phyloP scores from a whole-genome alignment of 1,284 basidiomycete species.

The Austropuccinia psidii region DNA sequence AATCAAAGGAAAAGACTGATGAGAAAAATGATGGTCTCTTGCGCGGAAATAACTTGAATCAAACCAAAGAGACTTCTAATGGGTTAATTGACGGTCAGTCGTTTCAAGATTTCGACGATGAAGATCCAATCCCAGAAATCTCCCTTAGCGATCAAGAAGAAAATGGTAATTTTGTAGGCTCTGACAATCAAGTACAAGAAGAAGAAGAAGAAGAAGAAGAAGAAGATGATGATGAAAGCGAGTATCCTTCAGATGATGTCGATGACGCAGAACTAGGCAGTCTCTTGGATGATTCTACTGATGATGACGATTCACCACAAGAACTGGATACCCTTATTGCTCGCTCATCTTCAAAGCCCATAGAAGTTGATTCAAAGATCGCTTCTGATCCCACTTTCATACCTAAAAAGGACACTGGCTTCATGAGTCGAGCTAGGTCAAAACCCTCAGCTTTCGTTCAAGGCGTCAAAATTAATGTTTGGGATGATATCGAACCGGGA shows the following conservation, averaged over 20 bases:
- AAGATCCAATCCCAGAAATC: too few species aligned
- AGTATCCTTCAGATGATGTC: slow-evolving; percentile 15
- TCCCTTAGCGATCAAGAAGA: too few species aligned
- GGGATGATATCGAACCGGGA: slow-evolving; percentile 80
- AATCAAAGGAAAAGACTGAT: too few species aligned
- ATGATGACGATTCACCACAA: slow-evolving; percentile 1
- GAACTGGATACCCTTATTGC: slow-evolving; percentile 39
- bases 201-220: slow-evolving; percentile 20
- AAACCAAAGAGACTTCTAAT: too few species aligned
- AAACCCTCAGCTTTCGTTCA: slow-evolving; percentile 67
- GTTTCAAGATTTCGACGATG: too few species aligned
- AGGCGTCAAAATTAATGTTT: slow-evolving; percentile 78
- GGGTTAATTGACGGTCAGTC: too few species aligned
- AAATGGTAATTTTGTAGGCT: too few species aligned
- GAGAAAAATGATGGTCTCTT: too few species aligned
- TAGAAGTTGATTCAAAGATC: slow-evolving; percentile 52
- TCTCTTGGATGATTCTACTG: slow-evolving; percentile 18
- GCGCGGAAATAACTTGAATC: too few species aligned
- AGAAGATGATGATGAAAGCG: slow-evolving; percentile 11
- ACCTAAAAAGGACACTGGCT: slow-evolving; percentile 43
- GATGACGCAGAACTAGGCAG: slow-evolving; percentile 34
- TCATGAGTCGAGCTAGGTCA: slow-evolving; percentile 45
- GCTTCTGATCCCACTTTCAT: slow-evolving; percentile 59
- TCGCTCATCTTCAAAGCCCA: slow-evolving; percentile 47
- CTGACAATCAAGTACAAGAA: too few species aligned